A percentile compares a stretch with the other conserved stretches of the same genome.
phyloP scores from a whole-genome alignment of 768 basidiomycete species.

The Podaxis sp. region DNA sequence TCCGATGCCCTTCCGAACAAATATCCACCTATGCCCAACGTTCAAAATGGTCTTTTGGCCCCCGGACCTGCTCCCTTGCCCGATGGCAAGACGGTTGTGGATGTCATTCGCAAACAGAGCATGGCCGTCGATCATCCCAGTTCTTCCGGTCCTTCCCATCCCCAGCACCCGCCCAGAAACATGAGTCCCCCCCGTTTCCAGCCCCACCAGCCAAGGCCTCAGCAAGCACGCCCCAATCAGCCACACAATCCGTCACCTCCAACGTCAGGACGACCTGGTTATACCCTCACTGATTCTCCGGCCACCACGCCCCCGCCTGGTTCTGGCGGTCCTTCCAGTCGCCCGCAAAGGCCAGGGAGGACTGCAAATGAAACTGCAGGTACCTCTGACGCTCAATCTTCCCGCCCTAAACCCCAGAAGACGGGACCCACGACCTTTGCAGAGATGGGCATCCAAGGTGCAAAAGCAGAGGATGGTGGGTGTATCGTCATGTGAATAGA shows the following conservation, averaged over 20 bases:
- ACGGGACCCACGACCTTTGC: constrained; percentile 53
- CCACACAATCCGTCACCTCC: constrained; percentile 13
- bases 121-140: background rate
- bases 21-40: background rate
- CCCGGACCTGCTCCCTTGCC: constrained; percentile 16
- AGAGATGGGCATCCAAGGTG: constrained; percentile 88
- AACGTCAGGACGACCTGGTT: constrained; percentile 9
- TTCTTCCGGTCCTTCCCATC: background rate
- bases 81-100: constrained; percentile 44
- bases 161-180: background rate
- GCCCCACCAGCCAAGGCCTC: constrained; percentile 16
- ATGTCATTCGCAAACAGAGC: constrained; percentile 45
- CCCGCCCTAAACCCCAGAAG: constrained; percentile 14
- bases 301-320: background rate
- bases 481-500: constrained; percentile 76
- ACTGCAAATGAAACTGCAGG: background rate
- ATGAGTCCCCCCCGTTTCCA: background rate
- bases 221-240: constrained; percentile 20
- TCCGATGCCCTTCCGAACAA: constrained; percentile 20
- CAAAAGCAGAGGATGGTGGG: constrained; percentile 74
- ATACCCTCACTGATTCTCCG: background rate
- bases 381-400: background rate
- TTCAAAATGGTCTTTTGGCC: constrained; percentile 1
- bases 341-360: background rate
- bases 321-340: background rate